Conservation (phyloP, 208 protist genomes). For the Leishmania guyanensis region DNA sequence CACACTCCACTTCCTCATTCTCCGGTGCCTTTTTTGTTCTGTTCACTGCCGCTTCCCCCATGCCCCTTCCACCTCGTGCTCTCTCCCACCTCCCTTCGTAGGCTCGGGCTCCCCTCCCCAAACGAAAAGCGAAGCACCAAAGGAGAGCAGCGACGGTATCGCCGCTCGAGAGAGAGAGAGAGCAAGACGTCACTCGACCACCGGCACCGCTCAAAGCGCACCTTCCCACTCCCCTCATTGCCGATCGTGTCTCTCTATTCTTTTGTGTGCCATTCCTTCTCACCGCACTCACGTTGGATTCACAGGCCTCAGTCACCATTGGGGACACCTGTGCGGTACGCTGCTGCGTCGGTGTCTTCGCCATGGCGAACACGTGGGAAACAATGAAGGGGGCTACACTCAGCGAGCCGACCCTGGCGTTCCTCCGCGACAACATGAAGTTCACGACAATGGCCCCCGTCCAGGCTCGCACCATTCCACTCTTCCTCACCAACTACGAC, state of each 20-base stretch:
- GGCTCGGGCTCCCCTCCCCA: background rate
- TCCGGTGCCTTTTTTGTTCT: background rate
- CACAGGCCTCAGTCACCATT: background rate
- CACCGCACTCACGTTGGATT: background rate
- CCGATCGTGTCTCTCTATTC: background rate
- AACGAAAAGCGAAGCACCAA: background rate
- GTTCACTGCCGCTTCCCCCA: background rate
- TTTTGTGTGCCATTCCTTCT: background rate
- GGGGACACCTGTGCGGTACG: background rate
- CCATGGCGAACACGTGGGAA: slow-evolving; percentile 67
- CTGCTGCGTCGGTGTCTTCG: background rate
- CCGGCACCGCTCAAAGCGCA: background rate
- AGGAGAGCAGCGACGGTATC: background rate
- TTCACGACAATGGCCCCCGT: slow-evolving; percentile 92
- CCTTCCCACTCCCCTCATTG: background rate
- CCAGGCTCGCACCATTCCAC: slow-evolving; percentile 91
- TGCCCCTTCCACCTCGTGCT: too few species aligned
- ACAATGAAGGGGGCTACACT: slow-evolving; percentile 82
- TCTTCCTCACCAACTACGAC: slow-evolving; percentile 91
- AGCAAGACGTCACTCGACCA: background rate
- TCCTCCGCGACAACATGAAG: slow-evolving; percentile 65
- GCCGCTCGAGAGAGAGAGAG: background rate
- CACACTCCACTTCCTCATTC: background rate
- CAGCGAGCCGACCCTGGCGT: slow-evolving; percentile 54
- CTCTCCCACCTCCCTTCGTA: background rate